Evolutionary conservation across 2,329 filamentous ascomycete species (phyloP).

Genomic region (Hypoxylon sp.): DNA sequence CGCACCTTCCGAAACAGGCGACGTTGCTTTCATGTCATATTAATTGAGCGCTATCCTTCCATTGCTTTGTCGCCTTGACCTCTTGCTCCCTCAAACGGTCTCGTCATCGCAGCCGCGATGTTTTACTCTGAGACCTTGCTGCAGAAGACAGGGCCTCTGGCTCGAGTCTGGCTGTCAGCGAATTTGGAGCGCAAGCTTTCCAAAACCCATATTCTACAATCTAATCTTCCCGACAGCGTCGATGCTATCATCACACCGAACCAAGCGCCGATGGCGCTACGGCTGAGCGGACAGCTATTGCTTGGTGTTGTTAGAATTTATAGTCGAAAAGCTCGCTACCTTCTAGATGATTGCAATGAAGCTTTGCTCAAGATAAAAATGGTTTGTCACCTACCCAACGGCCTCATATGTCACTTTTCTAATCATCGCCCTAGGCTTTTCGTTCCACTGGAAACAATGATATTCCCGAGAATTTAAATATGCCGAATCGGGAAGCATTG

Average conservation of each 20-base stretch:
- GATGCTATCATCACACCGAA: slow-evolving; percentile 93
- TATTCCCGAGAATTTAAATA: slow-evolving; percentile 84
- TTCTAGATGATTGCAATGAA: slow-evolving; percentile 97
- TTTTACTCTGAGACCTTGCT: slow-evolving; percentile 98
- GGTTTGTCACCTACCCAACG: slow-evolving; percentile 65
- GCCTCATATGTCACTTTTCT: slow-evolving; percentile 48
- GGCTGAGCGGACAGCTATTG: slow-evolving; percentile 92
- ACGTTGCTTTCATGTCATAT: slow-evolving; percentile 45
- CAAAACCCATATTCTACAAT: slow-evolving; percentile 95
- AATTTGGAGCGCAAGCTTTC: slow-evolving; percentile 99
- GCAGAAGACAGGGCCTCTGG: slow-evolving; percentile 96
- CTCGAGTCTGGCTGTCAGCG: slow-evolving; percentile 97
- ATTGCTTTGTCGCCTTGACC: slow-evolving; percentile 41
- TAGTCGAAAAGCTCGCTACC: slow-evolving; percentile 94
- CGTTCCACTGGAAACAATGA: slow-evolving; percentile 95
- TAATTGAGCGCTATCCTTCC: slow-evolving; percentile 30
- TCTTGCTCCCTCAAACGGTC: slow-evolving; percentile 38
- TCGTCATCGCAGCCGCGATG: slow-evolving; percentile 71
- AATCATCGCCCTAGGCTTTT: slow-evolving; percentile 78
- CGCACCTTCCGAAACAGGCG: slow-evolving; percentile 24
- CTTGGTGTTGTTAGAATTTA: slow-evolving; percentile 98
- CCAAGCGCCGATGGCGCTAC: slow-evolving; percentile 94
- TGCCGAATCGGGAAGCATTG: slow-evolving; percentile 87
- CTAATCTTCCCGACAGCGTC: slow-evolving; percentile 94
- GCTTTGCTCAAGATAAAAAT: slow-evolving; percentile 98